Percentiles rank a stretch among this genome's conserved stretches.
Evolutionary conservation across 805 yeast genomes (phyloP).

Genomic region (Dipodascus albidus): DNA sequence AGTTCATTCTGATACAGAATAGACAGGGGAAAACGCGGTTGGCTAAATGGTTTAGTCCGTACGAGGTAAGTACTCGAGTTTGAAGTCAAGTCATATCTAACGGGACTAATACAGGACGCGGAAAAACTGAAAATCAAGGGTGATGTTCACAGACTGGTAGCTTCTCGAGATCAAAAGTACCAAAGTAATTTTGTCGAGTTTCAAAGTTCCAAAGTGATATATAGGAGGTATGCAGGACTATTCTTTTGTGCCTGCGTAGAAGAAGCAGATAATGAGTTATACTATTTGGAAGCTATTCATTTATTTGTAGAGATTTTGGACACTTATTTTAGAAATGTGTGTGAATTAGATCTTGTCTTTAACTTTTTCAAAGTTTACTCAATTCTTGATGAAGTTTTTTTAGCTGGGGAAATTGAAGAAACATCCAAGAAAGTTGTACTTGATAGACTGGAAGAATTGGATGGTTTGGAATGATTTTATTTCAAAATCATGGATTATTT

Average conservation of each 20-base stretch:
- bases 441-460: slow-evolving; percentile 52
- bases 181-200: slow-evolving; percentile 76
- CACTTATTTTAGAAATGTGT: slow-evolving; percentile 76
- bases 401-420: slow-evolving; percentile 88
- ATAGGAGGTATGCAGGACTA: slow-evolving; percentile 84
- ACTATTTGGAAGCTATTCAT: slow-evolving; percentile 75
- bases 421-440: slow-evolving; percentile 61
- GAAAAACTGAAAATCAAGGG: slow-evolving; percentile 39
- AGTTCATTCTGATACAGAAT: slow-evolving; percentile 72
- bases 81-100: too few species aligned
- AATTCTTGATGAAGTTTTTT: slow-evolving; percentile 74
- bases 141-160: slow-evolving; percentile 68
- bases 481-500: background rate
- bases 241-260: slow-evolving; percentile 81
- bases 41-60: slow-evolving; percentile 60
- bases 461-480: slow-evolving; percentile 40
- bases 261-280: slow-evolving; percentile 67
- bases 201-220: slow-evolving; percentile 57
- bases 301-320: slow-evolving; percentile 83
- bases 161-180: slow-evolving; percentile 72
- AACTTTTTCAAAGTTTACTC: slow-evolving; percentile 77
- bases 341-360: slow-evolving; percentile 88
- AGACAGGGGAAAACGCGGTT: slow-evolving; percentile 89
- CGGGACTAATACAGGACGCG: slow-evolving; percentile 22
- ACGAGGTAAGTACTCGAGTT: slow-evolving; percentile 28